Evolutionary conservation across 768 basidiomycete species (phyloP).

Genomic region (Trametes cubensis): DNA sequence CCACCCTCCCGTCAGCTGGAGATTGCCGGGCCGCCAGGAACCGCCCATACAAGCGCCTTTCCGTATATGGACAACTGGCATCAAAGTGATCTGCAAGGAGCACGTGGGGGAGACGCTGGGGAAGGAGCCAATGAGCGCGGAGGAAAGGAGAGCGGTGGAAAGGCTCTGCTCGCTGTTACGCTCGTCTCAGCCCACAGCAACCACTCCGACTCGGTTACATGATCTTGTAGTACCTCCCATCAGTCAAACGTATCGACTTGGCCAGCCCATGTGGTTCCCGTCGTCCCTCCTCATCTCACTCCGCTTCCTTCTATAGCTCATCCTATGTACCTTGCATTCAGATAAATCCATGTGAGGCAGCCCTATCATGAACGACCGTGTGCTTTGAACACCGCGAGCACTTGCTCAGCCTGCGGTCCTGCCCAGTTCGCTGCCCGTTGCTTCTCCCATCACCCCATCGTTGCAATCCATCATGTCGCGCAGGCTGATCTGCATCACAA

Average conservation of each 20-base stretch:
- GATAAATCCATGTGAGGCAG: no score
- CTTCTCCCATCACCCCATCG: constrained; percentile 17
- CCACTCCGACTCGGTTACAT: neutral
- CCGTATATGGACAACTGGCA: neutral
- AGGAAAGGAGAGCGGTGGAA: neutral
- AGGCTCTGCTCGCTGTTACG: constrained; percentile 17
- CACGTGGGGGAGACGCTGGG: neutral
- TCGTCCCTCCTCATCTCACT: no score
- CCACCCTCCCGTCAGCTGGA: neutral
- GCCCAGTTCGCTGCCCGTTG: neutral
- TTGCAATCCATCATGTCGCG: constrained; percentile 25
- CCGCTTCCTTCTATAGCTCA: no score
- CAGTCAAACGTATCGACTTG: neutral
- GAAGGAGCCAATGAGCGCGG: neutral
- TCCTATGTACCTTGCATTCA: no score
- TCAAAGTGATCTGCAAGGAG: constrained; percentile 3
- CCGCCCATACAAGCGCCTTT: neutral
- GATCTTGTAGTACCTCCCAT: neutral
- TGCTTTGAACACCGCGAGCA: no score
- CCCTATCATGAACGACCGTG: no score
- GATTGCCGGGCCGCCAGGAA: neutral
- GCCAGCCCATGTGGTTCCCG: no score
- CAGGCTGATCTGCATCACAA: constrained; percentile 20
- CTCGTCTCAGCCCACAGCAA: neutral
- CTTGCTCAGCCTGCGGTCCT: no score